Base-by-base conservation (phyloP, 768 basidiomycete genomes). In the Mycena vitilis region DNA sequence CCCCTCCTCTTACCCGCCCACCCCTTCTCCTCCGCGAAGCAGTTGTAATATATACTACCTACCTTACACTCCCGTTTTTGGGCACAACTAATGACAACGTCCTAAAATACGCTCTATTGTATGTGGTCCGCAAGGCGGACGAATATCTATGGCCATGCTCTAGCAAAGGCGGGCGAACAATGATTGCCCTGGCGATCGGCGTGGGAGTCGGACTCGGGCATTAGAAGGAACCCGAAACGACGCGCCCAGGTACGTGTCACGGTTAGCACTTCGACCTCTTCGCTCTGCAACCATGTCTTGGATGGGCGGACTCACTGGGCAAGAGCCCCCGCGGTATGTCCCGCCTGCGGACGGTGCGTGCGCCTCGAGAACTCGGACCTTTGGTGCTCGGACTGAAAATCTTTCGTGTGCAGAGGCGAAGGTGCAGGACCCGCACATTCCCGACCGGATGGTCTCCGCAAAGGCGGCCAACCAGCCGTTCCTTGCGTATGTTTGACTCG, bases 381-480 rank as follows among this genome's bases (percentile, higher is more conserved):
- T 20, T n/a, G 40, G 22, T 60, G 25, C 40, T 30, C 42, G 15
- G n/a, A 90, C 13, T 45, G 44, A 15, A 4, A 23, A 5, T 42
- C 91, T 74, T 91, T n/a, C 76, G 81, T 47, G 76, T 81, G 42
- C 80, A 58, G 82, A 87, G 63, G 83, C 80, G 55, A 87, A 87
- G 79, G 87, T 89, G 5, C 77, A 81, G 71, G 92, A 93, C 78
- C 91, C 91, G 62, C 71, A 78, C 60, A 87, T 90, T 68, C 87
- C 90, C 2, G 84, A 86, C 65, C 86, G 92, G 72, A 86, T 87
- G 84, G 93, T 96, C 45, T 87, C 91, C 34, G 88, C 87, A 70
- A 97, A 96, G 82, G 80, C 88, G 49, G 94, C 95, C 37, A 98
- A 97, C 81, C 84, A 85, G 66, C 94, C 96, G 11, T 95, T 94